These are phyloP conservation scores for Ganoderma multipileum DNA, from an alignment of 1,284 basidiomycete genomes.

Conservation along the genomic window DNA sequence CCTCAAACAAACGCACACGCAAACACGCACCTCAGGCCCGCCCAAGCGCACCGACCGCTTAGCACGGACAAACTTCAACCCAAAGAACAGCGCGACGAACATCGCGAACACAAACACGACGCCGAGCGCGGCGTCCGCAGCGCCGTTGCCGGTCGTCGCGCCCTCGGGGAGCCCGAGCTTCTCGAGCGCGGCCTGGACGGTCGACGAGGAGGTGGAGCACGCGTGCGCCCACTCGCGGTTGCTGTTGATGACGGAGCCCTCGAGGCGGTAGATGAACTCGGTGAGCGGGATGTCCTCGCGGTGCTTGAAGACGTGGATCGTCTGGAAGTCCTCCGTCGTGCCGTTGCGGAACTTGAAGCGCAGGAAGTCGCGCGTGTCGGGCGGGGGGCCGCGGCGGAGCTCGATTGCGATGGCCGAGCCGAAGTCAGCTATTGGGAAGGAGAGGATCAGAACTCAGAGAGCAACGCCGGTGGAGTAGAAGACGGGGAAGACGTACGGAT, in stretches of 20 bases:
- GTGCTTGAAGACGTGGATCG: conserved; percentile 74
- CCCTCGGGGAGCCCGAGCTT: conserved; percentile 43
- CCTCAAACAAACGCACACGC: not conserved
- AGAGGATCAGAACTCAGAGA: no score
- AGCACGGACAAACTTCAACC: conserved; percentile 47
- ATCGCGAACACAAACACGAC: conserved; percentile 50
- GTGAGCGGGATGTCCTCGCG: conserved; percentile 74
- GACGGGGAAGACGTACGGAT: conserved; percentile 58
- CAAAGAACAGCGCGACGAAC: conserved; percentile 47
- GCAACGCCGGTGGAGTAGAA: no score
- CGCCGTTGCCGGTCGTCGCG: conserved; percentile 41
- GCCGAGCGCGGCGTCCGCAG: conserved; percentile 53
- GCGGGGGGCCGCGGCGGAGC: conserved; percentile 72
- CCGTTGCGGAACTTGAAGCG: conserved; percentile 90
- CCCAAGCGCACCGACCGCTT: conserved; percentile 52
- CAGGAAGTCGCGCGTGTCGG: conserved; percentile 80
- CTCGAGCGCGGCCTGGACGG: conserved; percentile 37
- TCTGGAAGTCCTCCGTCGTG: conserved; percentile 62
- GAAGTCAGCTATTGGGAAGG: conserved; percentile 66
- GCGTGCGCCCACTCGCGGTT: conserved; percentile 72
- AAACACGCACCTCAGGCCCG: conserved; percentile 57
- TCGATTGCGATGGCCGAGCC: conserved; percentile 83
- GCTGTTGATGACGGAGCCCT: conserved; percentile 72
- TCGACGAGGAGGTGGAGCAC: conserved; percentile 50
- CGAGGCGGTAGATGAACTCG: conserved; percentile 79